These are phyloP conservation scores for Sporothrix luriei DNA, from an alignment of 2,329 filamentous ascomycete genomes.

Conservation along the genomic window DNA sequence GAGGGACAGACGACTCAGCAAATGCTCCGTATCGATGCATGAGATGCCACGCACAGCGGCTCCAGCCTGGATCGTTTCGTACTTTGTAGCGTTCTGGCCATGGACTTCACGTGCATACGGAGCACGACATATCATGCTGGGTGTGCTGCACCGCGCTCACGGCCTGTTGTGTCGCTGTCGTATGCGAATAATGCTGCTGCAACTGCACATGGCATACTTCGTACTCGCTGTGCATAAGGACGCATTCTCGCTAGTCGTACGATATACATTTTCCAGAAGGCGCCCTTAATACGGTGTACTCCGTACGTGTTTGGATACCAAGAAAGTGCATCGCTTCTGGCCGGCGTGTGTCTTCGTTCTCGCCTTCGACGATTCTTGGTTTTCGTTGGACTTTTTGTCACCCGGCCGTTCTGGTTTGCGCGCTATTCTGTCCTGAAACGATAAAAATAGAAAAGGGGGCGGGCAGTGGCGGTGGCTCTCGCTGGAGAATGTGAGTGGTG, in stretches of 20 bases:
- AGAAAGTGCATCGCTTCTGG: neutral
- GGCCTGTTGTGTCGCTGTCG: constrained; percentile 19
- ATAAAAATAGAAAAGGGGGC: constrained; percentile 31
- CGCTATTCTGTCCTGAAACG: constrained; percentile 21
- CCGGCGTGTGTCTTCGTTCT: neutral
- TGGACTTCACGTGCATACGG: constrained; percentile 2
- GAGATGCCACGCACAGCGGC: constrained; percentile 12
- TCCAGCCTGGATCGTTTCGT: neutral
- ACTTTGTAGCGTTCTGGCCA: neutral
- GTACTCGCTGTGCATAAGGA: neutral
- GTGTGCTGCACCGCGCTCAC: neutral
- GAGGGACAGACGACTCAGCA: neutral
- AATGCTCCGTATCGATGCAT: neutral
- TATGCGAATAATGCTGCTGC: neutral
- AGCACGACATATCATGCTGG: neutral
- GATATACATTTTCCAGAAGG: too few relatives aligned
- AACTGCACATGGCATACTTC: neutral
- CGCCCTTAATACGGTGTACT: neutral
- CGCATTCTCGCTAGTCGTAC: too few relatives aligned
- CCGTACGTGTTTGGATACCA: neutral
- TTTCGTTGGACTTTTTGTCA: neutral
- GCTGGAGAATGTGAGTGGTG: neutral
- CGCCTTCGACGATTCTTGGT: neutral
- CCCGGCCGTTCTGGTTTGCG: constrained; percentile 2
- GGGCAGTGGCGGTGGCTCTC: constrained; percentile 21